Evolutionary conservation across 257 asterid genomes (phyloP), one percentile per base, ranked within the genome.

Genomic region (Solanum lignicaule): DNA sequence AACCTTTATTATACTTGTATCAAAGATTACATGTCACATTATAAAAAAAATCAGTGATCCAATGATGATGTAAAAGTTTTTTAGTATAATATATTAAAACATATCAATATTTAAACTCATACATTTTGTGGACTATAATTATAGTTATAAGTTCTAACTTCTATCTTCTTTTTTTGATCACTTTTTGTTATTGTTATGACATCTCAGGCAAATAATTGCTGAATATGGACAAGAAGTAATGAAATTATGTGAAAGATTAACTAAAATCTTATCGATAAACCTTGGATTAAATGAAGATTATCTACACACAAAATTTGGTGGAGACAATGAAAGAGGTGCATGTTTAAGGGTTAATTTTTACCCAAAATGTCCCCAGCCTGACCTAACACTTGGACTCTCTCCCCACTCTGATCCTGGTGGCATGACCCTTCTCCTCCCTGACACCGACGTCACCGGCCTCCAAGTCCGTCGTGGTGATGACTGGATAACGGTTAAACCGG

Each of bases 341-440:
- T 94, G 97, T 90, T 88, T 93, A 90, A 93, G 98, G 91, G 90
- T 88, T 11, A 96, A 94, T 83, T 95, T 91, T 89, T 96, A 95
- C 93, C 99, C 99, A n/a, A 95, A 92, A 86, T 96, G 99, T 91
- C 99, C 99, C 58, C 98, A 96, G 60, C 99, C 99, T 21, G 97
- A 96, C 72, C 95, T 95, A 39, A 93, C 98, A 0, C 88, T 96
- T 15, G 99, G 99, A 46, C 94, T 96, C 36, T 93, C 98, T 0
- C 48, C 98, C 32, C 99, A 96, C 73, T 95, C 99, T 11, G 99
- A 96, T 74, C 98, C 98, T 12, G 99, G 98, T 21, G 98, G 95
- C 8, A 83, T 96, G 90, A 95, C 99, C 88, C 88, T 95, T 66
- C 94, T 96, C 81, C 95, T 90, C 90, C 95, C 99, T 15, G 98